Base-by-base conservation (phyloP, 78 protist genomes). In the Diacronema lutheri region DNA sequence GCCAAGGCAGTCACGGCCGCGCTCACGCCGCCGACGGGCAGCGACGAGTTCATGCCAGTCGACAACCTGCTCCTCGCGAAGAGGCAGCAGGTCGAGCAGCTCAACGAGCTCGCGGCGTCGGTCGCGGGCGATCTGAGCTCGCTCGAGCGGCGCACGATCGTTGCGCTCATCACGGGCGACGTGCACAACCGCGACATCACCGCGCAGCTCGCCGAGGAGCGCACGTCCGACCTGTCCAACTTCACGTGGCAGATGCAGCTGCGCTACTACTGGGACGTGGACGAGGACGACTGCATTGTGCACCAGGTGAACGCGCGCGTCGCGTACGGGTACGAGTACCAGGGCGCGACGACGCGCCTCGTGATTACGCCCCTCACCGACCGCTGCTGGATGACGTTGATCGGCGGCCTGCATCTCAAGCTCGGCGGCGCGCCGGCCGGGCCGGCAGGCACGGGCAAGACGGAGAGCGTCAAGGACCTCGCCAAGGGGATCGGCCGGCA, bases 401-500 rank as follows among this genome's bases (percentile, higher is more conserved):
- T 94, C 0, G 86, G 92, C 31, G 97, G 94, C 16, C 61, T 95
- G 82, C 66, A 83, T 16, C 79, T 93, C 85, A 31, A 85, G 64
- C 89, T 94, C 13, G 97, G 97, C 26, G 93, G 91, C 29, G 94
- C 93, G 35, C 95, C 92, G 11, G 91, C 91, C 10, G 93, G 93
- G 5, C 91, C 94, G 0, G 97, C 93, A 0, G 96, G 97, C n/a
- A 94, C 96, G 19, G 96, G 96, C 23, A 94, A 94, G 73, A 94
- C 96, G 1, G 96, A 94, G 86, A 77, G 93, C 16, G 89, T 86
- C 29, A 92, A 92, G 93, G 96, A 94, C 73, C 55, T 94, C 29
- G 94, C 93, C n/a, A 95, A 95, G 73, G 95, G 90, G 37, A 73
- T 95, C 31, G 94, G 91, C 25, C 31, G 56, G 21, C 83, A 86